Conservation (phyloP, 2,329 filamentous ascomycete genomes). For the Clarireedia sp. region DNA sequence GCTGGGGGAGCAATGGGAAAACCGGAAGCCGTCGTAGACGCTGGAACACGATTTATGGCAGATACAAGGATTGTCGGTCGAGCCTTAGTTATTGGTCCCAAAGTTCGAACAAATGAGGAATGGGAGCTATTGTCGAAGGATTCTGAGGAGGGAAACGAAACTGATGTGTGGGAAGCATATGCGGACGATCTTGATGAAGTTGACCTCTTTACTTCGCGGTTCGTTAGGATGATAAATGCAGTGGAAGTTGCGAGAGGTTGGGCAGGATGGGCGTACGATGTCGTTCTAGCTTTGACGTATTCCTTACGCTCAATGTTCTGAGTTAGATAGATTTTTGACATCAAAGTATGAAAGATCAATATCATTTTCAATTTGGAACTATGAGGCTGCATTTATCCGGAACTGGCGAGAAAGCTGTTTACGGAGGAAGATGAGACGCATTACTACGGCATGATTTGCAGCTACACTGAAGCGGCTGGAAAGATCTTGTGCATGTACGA, state of each 20-base stretch:
- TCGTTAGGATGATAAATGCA: slow-evolving; percentile 46
- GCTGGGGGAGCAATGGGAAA: slow-evolving; percentile 47
- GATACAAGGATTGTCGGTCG: slow-evolving; percentile 50
- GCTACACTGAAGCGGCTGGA: too few relatives aligned
- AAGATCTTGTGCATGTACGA: too few relatives aligned
- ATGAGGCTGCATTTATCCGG: too few relatives aligned
- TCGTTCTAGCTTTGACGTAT: slow-evolving; percentile 18
- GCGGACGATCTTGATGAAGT: slow-evolving; percentile 49
- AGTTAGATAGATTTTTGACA: background rate
- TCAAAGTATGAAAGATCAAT: background rate
- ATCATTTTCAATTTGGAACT: background rate
- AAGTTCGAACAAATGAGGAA: slow-evolving; percentile 38
- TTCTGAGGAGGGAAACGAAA: slow-evolving; percentile 27
- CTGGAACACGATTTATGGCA: slow-evolving; percentile 52
- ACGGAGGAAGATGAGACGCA: too few relatives aligned
- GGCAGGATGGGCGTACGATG: slow-evolving; percentile 35
- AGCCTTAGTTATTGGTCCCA: slow-evolving; percentile 50
- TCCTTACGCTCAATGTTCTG: slow-evolving; percentile 5
- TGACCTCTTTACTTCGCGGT: slow-evolving; percentile 47
- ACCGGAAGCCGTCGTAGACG: slow-evolving; percentile 53
- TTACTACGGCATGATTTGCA: too few relatives aligned
- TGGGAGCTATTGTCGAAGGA: slow-evolving; percentile 21
- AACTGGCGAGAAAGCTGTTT: too few relatives aligned
- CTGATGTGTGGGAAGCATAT: slow-evolving; percentile 53
- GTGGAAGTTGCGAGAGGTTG: slow-evolving; percentile 44